Conservation (phyloP, 768 basidiomycete species). For the Omphalotus guepiniiformis region DNA sequence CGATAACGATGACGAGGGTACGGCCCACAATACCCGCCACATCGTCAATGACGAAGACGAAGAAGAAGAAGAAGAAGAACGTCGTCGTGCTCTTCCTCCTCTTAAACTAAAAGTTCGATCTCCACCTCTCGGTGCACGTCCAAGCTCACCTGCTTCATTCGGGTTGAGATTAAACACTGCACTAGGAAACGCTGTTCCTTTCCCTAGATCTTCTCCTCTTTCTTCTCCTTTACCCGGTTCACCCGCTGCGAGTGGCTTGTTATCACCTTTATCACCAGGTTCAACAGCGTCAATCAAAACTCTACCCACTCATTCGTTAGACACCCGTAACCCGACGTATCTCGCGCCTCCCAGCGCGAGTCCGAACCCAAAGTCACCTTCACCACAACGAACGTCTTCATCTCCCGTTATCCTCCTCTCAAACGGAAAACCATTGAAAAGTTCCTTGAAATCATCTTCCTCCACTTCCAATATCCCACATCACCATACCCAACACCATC, state of each 20-base stretch:
- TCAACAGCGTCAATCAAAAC: conserved; percentile 10
- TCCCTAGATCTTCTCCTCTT: conserved; percentile 12
- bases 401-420: conserved; percentile 45
- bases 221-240: not conserved
- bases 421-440: conserved; percentile 85
- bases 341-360: conserved; percentile 7
- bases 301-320: conserved; percentile 19
- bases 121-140: conserved; percentile 3
- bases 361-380: conserved; percentile 13
- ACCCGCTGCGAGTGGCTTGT: conserved; percentile 14
- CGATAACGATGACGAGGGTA: conserved; percentile 18
- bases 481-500: conserved; percentile 19
- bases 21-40: conserved; percentile 18
- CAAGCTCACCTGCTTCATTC: conserved; percentile 17
- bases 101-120: conserved; percentile 16
- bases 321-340: too few relatives aligned
- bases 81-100: conserved; percentile 10
- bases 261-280: not conserved
- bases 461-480: conserved; percentile 45
- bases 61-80: conserved; percentile 13
- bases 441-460: conserved; percentile 68
- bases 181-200: conserved; percentile 19
- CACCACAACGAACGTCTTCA: conserved; percentile 30
- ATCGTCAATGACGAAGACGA: conserved; percentile 18
- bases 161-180: conserved; percentile 6